Percentiles rank a stretch among this genome's conserved stretches.
Evolutionary conservation across 1,284 basidiomycete species (phyloP).

Genomic region (Sphagnurus paluster): DNA sequence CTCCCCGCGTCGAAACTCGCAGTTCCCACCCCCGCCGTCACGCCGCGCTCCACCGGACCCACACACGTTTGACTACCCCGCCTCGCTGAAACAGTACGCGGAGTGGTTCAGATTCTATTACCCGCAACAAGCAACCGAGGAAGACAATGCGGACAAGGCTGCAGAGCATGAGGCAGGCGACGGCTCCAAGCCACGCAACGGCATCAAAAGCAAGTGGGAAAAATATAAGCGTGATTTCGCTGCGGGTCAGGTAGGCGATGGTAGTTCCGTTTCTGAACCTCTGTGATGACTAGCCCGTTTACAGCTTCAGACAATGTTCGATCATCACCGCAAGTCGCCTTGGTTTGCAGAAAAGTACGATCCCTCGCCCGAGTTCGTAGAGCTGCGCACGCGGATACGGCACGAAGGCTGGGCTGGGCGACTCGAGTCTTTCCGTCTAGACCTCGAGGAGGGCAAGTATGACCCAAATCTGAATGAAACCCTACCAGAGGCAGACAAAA

Average conservation of each 20-base stretch:
- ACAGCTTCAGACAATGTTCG: constrained; percentile 89
- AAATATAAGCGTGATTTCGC: constrained; percentile 90
- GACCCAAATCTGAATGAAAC: constrained; percentile 71
- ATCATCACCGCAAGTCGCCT: constrained; percentile 85
- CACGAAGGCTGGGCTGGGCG: constrained; percentile 81
- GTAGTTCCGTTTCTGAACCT: constrained; percentile 16
- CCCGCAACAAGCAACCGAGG: constrained; percentile 75
- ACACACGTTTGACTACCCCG: constrained; percentile 79
- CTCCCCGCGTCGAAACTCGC: constrained; percentile 56
- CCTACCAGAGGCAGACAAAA: too few relatives aligned
- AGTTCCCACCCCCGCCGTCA: constrained; percentile 41
- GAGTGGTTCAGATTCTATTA: constrained; percentile 88
- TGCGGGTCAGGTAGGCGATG: constrained; percentile 72
- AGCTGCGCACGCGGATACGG: constrained; percentile 73
- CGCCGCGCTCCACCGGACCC: constrained; percentile 76
- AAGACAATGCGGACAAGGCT: constrained; percentile 77
- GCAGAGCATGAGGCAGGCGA: constrained; percentile 80
- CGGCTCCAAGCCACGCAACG: constrained; percentile 76
- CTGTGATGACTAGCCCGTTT: constrained; percentile 33
- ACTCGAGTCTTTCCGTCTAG: constrained; percentile 70
- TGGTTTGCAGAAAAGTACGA: constrained; percentile 97
- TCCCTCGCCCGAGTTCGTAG: constrained; percentile 63
- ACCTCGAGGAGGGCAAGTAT: constrained; percentile 80
- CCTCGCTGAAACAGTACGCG: constrained; percentile 81
- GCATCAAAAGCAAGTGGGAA: constrained; percentile 81